Evolutionary conservation across 2,329 filamentous ascomycete species (phyloP).

Genomic region (Colletotrichum spinosum): DNA sequence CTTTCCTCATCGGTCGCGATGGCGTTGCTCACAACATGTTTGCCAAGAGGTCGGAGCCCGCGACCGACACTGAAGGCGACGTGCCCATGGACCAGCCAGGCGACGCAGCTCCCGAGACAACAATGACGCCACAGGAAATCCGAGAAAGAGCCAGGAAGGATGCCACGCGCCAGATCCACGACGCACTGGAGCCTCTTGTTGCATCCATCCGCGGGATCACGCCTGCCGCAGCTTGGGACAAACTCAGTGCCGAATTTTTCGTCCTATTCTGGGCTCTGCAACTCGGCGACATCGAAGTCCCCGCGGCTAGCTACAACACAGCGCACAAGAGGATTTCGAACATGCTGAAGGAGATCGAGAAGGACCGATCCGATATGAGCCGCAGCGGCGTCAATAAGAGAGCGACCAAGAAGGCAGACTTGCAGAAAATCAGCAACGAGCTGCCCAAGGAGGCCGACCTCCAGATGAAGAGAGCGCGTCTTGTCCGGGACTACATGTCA

Average conservation of each 20-base stretch:
- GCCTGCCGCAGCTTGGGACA: slow-evolving; percentile 73
- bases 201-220: slow-evolving; percentile 72
- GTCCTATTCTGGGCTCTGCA: slow-evolving; percentile 93
- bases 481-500: slow-evolving; percentile 76
- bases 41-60: slow-evolving; percentile 40
- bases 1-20: slow-evolving; percentile 84
- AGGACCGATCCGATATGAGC: slow-evolving; percentile 79
- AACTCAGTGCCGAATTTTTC: slow-evolving; percentile 84
- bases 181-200: slow-evolving; percentile 80
- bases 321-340: slow-evolving; percentile 78
- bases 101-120: slow-evolving; percentile 43
- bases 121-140: slow-evolving; percentile 42
- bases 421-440: slow-evolving; percentile 75
- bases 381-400: slow-evolving; percentile 73
- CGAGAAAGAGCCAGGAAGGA: slow-evolving; percentile 50
- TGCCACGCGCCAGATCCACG: slow-evolving; percentile 66
- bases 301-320: slow-evolving; percentile 80
- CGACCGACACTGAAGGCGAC: slow-evolving; percentile 68
- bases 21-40: slow-evolving; percentile 77
- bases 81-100: slow-evolving; percentile 58
- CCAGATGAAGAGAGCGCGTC: slow-evolving; percentile 75
- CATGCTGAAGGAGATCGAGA: slow-evolving; percentile 74
- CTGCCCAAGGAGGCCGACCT: slow-evolving; percentile 74
- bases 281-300: slow-evolving; percentile 83
- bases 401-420: slow-evolving; percentile 75